These are phyloP conservation scores for Globisporangium lucens DNA, from an alignment of 352 stramenopile genomes.

Conservation along the genomic window DNA sequence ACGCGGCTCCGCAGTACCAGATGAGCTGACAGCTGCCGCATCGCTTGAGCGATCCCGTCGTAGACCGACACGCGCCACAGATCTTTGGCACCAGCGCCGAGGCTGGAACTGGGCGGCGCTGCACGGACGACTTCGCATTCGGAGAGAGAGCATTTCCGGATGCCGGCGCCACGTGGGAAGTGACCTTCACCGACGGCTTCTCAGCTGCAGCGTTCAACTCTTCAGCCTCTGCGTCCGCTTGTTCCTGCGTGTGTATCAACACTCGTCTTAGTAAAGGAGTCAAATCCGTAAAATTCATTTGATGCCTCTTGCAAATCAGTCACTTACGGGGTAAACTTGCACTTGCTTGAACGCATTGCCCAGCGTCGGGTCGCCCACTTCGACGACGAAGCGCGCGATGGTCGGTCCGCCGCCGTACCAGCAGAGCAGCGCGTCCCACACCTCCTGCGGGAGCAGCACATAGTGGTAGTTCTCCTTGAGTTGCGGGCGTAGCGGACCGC, in stretches of 20 bases:
- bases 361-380: slow-evolving; percentile 51
- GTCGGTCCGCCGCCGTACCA: slow-evolving; percentile 72
- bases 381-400: slow-evolving; percentile 71
- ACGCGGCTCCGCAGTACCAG: slow-evolving; percentile 73
- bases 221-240: slow-evolving; percentile 29
- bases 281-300: neutral
- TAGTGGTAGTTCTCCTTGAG: slow-evolving; percentile 81
- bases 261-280: neutral
- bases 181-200: slow-evolving; percentile 11
- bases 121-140: slow-evolving; percentile 27
- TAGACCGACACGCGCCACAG: slow-evolving; percentile 60
- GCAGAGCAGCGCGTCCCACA: slow-evolving; percentile 65
- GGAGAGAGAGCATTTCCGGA: slow-evolving; percentile 2
- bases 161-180: neutral
- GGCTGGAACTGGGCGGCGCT: slow-evolving; percentile 6
- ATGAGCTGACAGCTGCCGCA: slow-evolving; percentile 74
- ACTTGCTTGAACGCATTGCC: slow-evolving; percentile 66
- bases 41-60: slow-evolving; percentile 48
- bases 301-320: neutral
- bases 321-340: slow-evolving; percentile 68
- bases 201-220: slow-evolving; percentile 16
- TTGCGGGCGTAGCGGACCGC: slow-evolving; percentile 50
- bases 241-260: slow-evolving; percentile 22
- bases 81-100: slow-evolving; percentile 42
- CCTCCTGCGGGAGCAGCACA: slow-evolving; percentile 62